Conservation (phyloP, 2,329 filamentous ascomycete genomes). For the Fusarium sp. region DNA sequence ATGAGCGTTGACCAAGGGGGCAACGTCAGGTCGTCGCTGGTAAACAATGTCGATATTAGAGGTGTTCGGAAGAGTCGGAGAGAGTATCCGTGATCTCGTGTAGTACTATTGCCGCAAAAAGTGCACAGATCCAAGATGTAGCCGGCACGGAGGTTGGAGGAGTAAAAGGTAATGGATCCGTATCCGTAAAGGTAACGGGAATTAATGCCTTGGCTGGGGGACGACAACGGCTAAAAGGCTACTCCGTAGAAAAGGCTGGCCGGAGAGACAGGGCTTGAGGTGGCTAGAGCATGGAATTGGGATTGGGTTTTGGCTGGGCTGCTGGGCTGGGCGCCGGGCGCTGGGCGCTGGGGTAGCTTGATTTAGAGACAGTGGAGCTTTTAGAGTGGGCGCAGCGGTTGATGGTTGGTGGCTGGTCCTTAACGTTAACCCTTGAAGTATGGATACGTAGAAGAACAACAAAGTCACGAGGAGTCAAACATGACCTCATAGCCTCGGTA, state of each 20-base stretch:
- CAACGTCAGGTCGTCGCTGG: neutral
- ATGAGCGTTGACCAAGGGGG: slow-evolving; percentile 20
- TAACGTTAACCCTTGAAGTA: slow-evolving; percentile 16
- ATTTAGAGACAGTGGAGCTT: slow-evolving; percentile 25
- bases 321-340: neutral
- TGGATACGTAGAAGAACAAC: slow-evolving; percentile 10
- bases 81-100: neutral
- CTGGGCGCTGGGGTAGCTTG: slow-evolving; percentile 15
- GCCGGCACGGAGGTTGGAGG: slow-evolving; percentile 18
- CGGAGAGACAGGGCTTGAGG: slow-evolving; percentile 29
- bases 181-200: neutral
- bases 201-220: slow-evolving; percentile 20
- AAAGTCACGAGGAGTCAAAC: slow-evolving; percentile 41
- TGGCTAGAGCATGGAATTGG: neutral
- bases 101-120: slow-evolving; percentile 12
- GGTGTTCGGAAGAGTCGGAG: slow-evolving; percentile 34
- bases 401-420: slow-evolving; percentile 16
- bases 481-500: slow-evolving; percentile 42
- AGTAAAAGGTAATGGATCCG: neutral
- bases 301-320: too few species aligned
- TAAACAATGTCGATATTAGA: slow-evolving; percentile 19
- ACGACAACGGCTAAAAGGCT: slow-evolving; percentile 31
- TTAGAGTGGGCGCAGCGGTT: slow-evolving; percentile 8
- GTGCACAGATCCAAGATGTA: slow-evolving; percentile 22
- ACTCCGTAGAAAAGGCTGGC: slow-evolving; percentile 28